These are phyloP conservation scores for Chlorella sorokiniana DNA, from an alignment of 139 green algal genomes.

Conservation along the genomic window DNA sequence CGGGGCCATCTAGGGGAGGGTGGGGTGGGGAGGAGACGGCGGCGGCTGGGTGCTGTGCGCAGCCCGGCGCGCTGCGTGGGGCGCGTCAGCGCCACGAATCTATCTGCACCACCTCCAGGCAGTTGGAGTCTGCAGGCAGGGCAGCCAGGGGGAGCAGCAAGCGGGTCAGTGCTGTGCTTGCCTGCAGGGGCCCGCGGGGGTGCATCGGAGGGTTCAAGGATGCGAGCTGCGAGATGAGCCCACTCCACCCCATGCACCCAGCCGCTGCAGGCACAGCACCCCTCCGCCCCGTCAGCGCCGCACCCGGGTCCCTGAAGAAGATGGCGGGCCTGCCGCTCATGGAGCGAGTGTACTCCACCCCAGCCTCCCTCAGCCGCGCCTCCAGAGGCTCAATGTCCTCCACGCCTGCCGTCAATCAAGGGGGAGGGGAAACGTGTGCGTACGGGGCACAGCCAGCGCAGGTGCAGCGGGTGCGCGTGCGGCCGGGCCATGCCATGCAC, in stretches of 20 bases:
- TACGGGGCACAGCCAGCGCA: not conserved
- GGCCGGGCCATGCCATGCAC: not conserved
- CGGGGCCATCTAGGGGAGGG: too few species aligned
- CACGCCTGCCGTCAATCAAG: slow-evolving; percentile 51
- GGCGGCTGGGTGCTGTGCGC: not conserved
- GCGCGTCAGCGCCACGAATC: slow-evolving; percentile 52
- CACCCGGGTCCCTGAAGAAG: slow-evolving; percentile 89
- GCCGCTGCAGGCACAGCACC: too few species aligned
- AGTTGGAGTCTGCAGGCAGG: slow-evolving; percentile 60
- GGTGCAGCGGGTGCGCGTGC: not conserved
- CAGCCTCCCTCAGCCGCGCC: slow-evolving; percentile 58
- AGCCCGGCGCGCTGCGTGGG: not conserved
- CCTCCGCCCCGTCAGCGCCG: too few species aligned
- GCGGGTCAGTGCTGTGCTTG: not conserved
- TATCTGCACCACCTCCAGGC: slow-evolving; percentile 72
- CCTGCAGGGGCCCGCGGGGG: too few species aligned
- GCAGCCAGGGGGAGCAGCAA: not conserved
- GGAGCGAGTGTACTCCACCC: slow-evolving; percentile 73
- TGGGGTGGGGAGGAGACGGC: not conserved
- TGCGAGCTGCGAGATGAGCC: too few species aligned
- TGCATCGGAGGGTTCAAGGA: too few species aligned
- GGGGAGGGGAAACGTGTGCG: not conserved
- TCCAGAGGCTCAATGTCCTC: slow-evolving; percentile 65
- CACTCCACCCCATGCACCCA: too few species aligned
- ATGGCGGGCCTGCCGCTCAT: slow-evolving; percentile 81